phyloP scores from a whole-genome alignment of 2,329 filamentous ascomycete genomes.

The Colletotrichum kahawae region DNA sequence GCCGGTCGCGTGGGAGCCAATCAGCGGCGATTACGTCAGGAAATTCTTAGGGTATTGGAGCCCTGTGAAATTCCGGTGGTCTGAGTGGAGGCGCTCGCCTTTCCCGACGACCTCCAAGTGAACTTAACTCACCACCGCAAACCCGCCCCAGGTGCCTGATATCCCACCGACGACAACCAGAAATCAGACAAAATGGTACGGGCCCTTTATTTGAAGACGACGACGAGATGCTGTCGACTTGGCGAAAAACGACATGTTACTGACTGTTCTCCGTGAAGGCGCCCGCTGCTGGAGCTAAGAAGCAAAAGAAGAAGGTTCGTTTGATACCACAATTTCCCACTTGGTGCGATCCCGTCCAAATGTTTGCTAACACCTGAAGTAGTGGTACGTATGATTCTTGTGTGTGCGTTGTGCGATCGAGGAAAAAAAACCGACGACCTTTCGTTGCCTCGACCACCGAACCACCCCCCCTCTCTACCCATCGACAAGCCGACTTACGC shows the following conservation, averaged over 20 bases:
- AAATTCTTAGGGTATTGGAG: constrained; percentile 46
- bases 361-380: constrained; percentile 8
- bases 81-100: constrained; percentile 12
- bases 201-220: neutral
- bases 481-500: constrained; percentile 14
- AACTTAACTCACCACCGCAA: constrained; percentile 13
- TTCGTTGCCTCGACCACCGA: neutral
- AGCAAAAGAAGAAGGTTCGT: constrained; percentile 53
- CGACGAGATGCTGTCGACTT: neutral
- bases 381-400: constrained; percentile 37
- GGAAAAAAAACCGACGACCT: neutral
- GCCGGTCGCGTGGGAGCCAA: constrained; percentile 33
- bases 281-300: constrained; percentile 53
- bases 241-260: neutral
- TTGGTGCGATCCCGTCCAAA: neutral
- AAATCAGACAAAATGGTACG: constrained; percentile 24
- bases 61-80: constrained; percentile 31
- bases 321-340: neutral
- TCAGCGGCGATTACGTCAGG: constrained; percentile 32
- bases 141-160: constrained; percentile 20
- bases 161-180: constrained; percentile 20
- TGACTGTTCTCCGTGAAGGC: constrained; percentile 30
- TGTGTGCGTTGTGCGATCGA: neutral
- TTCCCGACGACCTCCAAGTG: neutral
- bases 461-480: neutral